Percentiles rank a stretch among this genome's conserved stretches.
Conservation (phyloP, 306 rosid species). For the Inga oerstediana region DNA sequence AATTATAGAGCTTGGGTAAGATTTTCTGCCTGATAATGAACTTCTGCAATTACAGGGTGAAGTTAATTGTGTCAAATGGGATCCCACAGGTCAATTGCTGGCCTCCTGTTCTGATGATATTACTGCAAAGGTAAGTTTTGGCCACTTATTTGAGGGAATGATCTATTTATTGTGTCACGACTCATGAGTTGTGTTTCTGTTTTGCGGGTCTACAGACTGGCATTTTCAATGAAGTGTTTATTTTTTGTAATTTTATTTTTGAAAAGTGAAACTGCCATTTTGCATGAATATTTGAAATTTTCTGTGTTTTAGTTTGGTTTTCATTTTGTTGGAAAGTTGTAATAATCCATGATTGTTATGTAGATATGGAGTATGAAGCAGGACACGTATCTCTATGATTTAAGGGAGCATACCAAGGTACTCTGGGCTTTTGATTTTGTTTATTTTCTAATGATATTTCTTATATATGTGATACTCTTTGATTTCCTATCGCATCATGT, state of each 20-base stretch:
- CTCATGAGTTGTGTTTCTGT: not conserved
- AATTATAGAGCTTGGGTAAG: conserved; percentile 14
- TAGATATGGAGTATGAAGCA: conserved; percentile 98
- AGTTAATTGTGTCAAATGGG: conserved; percentile 97
- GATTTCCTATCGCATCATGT: not conserved
- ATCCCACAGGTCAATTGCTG: conserved; percentile 85
- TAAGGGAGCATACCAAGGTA: conserved; percentile 93
- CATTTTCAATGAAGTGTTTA: not conserved
- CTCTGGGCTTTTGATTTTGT: not conserved
- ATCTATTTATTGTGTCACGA: not conserved
- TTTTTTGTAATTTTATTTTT: not conserved
- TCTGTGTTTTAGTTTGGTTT: conserved; percentile 1
- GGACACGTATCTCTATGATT: conserved; percentile 80
- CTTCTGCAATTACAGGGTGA: conserved; percentile 56
- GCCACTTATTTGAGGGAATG: not conserved
- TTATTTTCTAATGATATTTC: not conserved
- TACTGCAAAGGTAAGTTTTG: conserved; percentile 74
- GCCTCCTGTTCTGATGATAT: conserved; percentile 97
- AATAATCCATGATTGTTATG: conserved; percentile 27
- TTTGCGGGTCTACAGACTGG: not conserved
- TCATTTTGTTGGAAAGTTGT: conserved; percentile 14
- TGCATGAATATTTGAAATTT: not conserved
- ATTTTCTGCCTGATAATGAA: conserved; percentile 32
- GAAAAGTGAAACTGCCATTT: not conserved
- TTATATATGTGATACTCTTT: not conserved